Base-by-base conservation (phyloP, 2,329 filamentous ascomycete species). In the Fusarium secorum region DNA sequence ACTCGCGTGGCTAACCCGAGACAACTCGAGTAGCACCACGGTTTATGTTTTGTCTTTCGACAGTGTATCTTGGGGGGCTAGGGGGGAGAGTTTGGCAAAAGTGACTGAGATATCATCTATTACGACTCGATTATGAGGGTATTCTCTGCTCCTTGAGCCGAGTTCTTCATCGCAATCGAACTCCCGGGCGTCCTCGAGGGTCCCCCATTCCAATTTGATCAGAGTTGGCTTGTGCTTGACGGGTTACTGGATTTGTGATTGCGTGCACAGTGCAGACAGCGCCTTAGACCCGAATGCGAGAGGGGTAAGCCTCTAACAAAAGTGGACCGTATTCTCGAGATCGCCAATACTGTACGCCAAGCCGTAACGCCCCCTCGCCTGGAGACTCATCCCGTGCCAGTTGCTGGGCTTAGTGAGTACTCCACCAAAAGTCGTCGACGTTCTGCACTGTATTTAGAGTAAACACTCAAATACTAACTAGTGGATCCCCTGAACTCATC, bases 1-100 rank as follows among this genome's bases (percentile, higher is more conserved):
- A 66, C 66, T 61, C 67, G 68, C 61, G 62, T 72, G 71, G 70
- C 73, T 51, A 54, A 53, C 60, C 71, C 62, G 71, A 75, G 71
- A 75, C 56, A 72, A 38, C 42, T 39, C 24, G 15, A 48, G 48
- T 46, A 26, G 46, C 39, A 44, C 46, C 36, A 41, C 30, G 38
- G 41, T 56, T 28, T 55, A 42, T 64, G 53, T 56, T 48, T 66
- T 51, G 38, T 41, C 28, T 60, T 39, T 42, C 35, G n/a, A 58
- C 51, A 64, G 33, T 56, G 24, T 42, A 42, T 30, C 38, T 32
- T 35, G 38, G 20, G 20, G 18, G 38, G 20, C 35, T 42, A 24
- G 24, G 24, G 28, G 36, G 38, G 11, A n/a, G 28, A 35, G 13
- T 22, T 60, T 20, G 13, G n/a, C n/a, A 33, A 53, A 7, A 42